Conservation (phyloP, 1,284 basidiomycete species). For the Pulveroboletus sp. region DNA sequence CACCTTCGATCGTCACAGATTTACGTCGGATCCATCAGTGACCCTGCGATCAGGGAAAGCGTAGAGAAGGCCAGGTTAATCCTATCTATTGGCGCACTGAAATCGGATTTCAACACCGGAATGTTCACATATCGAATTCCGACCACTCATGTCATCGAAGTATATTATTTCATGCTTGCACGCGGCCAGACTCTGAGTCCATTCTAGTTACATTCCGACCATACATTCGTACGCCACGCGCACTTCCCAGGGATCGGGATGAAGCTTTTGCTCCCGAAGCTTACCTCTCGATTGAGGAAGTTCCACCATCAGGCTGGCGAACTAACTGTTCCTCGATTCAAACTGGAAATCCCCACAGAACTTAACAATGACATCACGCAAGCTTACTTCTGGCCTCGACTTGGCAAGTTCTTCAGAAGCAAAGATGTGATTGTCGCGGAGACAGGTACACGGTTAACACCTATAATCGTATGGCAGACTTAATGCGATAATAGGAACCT, state of each 20-base stretch:
- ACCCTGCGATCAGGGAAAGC: conserved; percentile 66
- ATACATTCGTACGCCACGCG: conserved; percentile 67
- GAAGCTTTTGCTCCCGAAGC: conserved; percentile 68
- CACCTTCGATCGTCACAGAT: conserved; percentile 43
- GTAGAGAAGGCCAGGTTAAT: conserved; percentile 85
- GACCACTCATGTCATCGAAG: conserved; percentile 58
- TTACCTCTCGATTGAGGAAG: conserved; percentile 51
- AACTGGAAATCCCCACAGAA: conserved; percentile 46
- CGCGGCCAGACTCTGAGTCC: conserved; percentile 2
- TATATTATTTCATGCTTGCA: conserved; percentile 22
- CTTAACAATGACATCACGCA: conserved; percentile 61
- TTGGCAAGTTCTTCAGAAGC: conserved; percentile 74
- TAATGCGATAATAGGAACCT: conserved; percentile 37
- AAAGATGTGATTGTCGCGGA: conserved; percentile 83
- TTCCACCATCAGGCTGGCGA: conserved; percentile 38
- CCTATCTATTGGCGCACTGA: conserved; percentile 77
- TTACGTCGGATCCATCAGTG: conserved; percentile 79
- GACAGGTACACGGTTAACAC: conserved; percentile 51
- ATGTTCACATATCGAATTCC: conserved; percentile 77
- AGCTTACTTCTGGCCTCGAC: conserved; percentile 81
- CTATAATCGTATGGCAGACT: conserved; percentile 7
- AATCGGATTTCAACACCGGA: conserved; percentile 90
- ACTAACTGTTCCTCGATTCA: conserved; percentile 49
- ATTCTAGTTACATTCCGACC: conserved; percentile 76
- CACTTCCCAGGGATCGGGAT: conserved; percentile 63